Evolutionary conservation across 2,329 filamentous ascomycete genomes (phyloP), one percentile per base, ranked within the genome.

Genomic region (Didymellaceae sp.): DNA sequence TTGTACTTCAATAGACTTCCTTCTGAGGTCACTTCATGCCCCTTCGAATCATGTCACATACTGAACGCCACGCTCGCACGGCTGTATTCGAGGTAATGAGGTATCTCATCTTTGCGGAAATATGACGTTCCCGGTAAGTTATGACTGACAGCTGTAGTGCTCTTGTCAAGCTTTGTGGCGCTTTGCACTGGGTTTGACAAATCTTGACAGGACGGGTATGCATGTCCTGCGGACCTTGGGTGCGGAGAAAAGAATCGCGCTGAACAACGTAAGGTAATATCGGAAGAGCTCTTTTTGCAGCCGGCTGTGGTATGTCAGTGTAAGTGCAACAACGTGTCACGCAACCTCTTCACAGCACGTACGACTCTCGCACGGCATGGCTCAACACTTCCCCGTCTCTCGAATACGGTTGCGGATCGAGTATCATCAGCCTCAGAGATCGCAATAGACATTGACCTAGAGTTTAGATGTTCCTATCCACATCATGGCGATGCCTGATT

Each of bases 141-240:
- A 48, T 61, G 28, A 62, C 45, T 61, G 60, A 61, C 53, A 62
- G 46, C 53, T 61, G 54, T 28, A 38, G 65, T 63, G 52, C 47
- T 59, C 41, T 41, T 40, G 45, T 65, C 58, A 70, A 71, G 66
- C 66, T 70, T 68, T 70, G 66, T 70, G 63, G 69, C 66, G 65
- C 61, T 62, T 58, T 66, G 53, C 35, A 43, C 31, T 32, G 16
- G 13, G 55, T 65, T 18, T 48, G 44, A 58, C 58, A 28, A 54
- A 42, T 41, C 34, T 45, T 30, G 26, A 38, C 24, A 25, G 28
- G 21, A 7, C 9, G 14, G 22, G n/a, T 20, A 5, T 22, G 25
- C 16, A 10, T 7, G 10, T 5, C 25, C 14, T 49, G n/a, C 30
- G 11, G 18, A 8, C 18, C 6, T 30, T 14, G n/a, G 35, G 8